Evolutionary conservation across 768 basidiomycete genomes (phyloP).

Genomic region (Leccinum arenicola): DNA sequence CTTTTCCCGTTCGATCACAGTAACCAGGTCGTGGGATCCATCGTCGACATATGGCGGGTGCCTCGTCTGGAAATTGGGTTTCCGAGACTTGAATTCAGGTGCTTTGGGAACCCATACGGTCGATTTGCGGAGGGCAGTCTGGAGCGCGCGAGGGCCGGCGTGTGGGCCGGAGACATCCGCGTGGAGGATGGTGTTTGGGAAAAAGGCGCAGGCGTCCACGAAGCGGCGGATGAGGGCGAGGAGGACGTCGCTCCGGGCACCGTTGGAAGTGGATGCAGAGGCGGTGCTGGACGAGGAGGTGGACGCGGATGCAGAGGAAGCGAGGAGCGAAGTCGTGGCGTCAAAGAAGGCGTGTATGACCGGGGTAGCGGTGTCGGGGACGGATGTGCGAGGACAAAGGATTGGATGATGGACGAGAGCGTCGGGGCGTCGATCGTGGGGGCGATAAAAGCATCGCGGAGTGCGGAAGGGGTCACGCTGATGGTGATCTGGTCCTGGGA

Average conservation of each 20-base stretch:
- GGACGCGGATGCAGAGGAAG: conserved; percentile 25
- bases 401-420: conserved; percentile 53
- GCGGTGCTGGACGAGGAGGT: conserved; percentile 34
- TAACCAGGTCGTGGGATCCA: conserved; percentile 79
- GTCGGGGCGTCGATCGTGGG: conserved; percentile 45
- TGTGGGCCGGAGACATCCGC: conserved; percentile 54
- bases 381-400: conserved; percentile 45
- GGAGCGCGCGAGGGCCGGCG: conserved; percentile 55
- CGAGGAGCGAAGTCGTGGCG: conserved; percentile 35
- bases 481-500: conserved; percentile 22
- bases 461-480: conserved; percentile 26
- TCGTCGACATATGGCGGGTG: conserved; percentile 73
- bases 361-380: conserved; percentile 49
- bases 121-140: conserved; percentile 56
- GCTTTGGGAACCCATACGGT: conserved; percentile 23
- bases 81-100: conserved; percentile 40
- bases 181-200: conserved; percentile 46
- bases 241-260: conserved; percentile 11
- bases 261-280: conserved; percentile 22
- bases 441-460: conserved; percentile 31
- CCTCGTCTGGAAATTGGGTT: conserved; percentile 42
- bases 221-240: conserved; percentile 42
- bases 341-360: conserved; percentile 56
- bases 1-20: conserved; percentile 73
- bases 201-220: conserved; percentile 50